Percentiles rank a stretch among this genome's conserved stretches.
These are phyloP conservation scores for Xylariaceae sp. DNA, from an alignment of 2,329 filamentous ascomycete species.

Conservation along the genomic window DNA sequence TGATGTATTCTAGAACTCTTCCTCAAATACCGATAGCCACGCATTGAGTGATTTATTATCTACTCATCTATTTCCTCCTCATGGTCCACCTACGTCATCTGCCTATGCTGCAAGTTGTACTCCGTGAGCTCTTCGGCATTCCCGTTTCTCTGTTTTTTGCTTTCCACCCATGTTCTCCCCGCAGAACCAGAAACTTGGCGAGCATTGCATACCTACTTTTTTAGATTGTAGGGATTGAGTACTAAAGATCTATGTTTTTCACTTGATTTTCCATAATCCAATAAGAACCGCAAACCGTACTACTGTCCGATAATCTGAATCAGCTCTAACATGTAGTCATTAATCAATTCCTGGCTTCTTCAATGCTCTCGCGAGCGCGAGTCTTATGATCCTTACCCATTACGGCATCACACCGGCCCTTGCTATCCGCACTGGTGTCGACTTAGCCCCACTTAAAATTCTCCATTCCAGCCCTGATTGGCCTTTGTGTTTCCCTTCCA, in stretches of 20 bases:
- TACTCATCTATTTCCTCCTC: neutral
- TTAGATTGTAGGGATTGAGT: too few relatives aligned
- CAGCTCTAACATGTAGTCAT: too few relatives aligned
- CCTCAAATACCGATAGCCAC: neutral
- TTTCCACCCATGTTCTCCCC: neutral
- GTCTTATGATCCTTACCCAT: constrained; percentile 24
- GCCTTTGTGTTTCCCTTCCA: constrained; percentile 13
- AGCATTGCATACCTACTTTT: too few relatives aligned
- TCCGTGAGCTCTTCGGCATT: constrained; percentile 9
- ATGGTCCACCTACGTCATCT: constrained; percentile 5
- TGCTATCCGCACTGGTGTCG: constrained; percentile 26
- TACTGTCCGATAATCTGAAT: constrained; percentile 17
- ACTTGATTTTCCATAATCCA: too few relatives aligned
- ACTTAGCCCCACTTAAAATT: constrained; percentile 15
- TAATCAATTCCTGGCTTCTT: too few relatives aligned
- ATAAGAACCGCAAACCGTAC: too few relatives aligned
- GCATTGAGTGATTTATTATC: neutral
- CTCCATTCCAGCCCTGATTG: neutral
- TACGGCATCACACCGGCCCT: constrained; percentile 27
- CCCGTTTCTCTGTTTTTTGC: constrained; percentile 12
- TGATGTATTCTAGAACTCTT: too few relatives aligned
- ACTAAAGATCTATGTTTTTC: too few relatives aligned
- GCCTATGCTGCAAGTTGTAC: constrained; percentile 3
- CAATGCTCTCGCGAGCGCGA: too few relatives aligned
- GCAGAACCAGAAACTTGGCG: too few relatives aligned